Percentiles rank a stretch among this genome's conserved stretches.
These are phyloP conservation scores for Trametes villosa DNA, from an alignment of 768 basidiomycete species.

Conservation along the genomic window DNA sequence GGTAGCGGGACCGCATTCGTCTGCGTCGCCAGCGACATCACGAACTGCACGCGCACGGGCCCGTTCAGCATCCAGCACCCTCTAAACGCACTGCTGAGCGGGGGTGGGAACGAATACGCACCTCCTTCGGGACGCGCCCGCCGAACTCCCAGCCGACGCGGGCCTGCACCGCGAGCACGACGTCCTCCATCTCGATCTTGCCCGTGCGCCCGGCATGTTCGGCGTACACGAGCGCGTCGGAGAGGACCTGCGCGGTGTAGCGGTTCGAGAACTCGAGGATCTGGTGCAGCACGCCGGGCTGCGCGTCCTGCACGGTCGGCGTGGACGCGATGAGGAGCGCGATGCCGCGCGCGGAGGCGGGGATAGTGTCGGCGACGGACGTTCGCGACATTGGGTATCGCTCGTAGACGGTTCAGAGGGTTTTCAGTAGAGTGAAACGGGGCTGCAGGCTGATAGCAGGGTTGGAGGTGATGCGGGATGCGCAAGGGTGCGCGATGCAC, in stretches of 20 bases:
- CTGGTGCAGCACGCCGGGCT: constrained; percentile 85
- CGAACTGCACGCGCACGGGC: constrained; percentile 52
- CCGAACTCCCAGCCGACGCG: constrained; percentile 94
- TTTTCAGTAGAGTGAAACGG: not conserved
- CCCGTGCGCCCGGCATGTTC: constrained; percentile 82
- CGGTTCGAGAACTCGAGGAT: constrained; percentile 86
- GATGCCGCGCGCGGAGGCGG: constrained; percentile 84
- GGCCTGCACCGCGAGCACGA: constrained; percentile 81
- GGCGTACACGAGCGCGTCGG: constrained; percentile 85
- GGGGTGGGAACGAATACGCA: constrained; percentile 36
- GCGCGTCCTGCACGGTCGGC: constrained; percentile 83
- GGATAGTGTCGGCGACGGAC: constrained; percentile 63
- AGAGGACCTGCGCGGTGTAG: constrained; percentile 81
- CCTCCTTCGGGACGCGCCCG: constrained; percentile 88
- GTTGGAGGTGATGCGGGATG: not conserved
- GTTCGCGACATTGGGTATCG: constrained; percentile 44
- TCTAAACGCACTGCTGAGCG: not conserved
- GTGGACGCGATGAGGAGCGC: constrained; percentile 83
- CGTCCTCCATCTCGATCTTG: constrained; percentile 84
- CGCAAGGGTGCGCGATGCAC: not conserved
- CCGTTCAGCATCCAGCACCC: too few relatives aligned
- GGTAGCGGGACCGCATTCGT: constrained; percentile 83
- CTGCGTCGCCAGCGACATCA: constrained; percentile 79
- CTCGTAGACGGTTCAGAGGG: not conserved
- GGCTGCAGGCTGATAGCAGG: too few relatives aligned